These are phyloP conservation scores for Forsythia suspensa DNA, from an alignment of 257 asterid species.

Conservation along the genomic window DNA sequence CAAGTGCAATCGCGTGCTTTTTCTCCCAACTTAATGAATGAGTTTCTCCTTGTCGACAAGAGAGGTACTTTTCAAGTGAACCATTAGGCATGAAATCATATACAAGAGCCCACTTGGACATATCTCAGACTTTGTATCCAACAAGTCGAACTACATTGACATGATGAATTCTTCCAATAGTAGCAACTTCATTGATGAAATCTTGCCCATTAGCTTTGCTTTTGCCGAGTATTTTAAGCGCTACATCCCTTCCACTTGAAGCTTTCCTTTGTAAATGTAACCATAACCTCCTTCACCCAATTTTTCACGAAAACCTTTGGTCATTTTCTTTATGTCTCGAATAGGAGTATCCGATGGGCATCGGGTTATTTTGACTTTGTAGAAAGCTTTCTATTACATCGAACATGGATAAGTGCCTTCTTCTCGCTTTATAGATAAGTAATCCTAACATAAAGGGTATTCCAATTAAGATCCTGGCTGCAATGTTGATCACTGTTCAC, in stretches of 20 bases:
- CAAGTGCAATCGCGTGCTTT: constrained; percentile 30
- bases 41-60: neutral
- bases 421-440: constrained; percentile 16
- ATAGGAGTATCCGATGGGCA: constrained; percentile 36
- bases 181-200: constrained; percentile 39
- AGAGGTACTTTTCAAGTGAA: constrained; percentile 11
- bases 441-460: neutral
- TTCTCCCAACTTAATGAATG: constrained; percentile 15
- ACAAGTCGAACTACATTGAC: constrained; percentile 21
- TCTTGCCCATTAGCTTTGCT: constrained; percentile 23
- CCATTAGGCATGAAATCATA: constrained; percentile 21
- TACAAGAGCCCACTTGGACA: constrained; percentile 12
- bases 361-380: constrained; percentile 17
- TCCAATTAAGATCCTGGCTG: constrained; percentile 10
- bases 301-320: constrained; percentile 27
- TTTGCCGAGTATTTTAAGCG: constrained; percentile 32
- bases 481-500: neutral
- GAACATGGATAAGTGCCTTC: constrained; percentile 30
- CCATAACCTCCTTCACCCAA: constrained; percentile 42
- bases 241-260: constrained; percentile 38
- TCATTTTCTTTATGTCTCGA: constrained; percentile 34
- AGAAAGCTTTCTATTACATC: constrained; percentile 24
- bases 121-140: constrained; percentile 5
- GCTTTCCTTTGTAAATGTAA: constrained; percentile 40
- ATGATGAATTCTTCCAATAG: constrained; percentile 26